Evolutionary conservation across 805 yeast genomes (phyloP), one percentile per base, ranked within the genome.

Genomic region (Tanozyma kutaoensis): DNA sequence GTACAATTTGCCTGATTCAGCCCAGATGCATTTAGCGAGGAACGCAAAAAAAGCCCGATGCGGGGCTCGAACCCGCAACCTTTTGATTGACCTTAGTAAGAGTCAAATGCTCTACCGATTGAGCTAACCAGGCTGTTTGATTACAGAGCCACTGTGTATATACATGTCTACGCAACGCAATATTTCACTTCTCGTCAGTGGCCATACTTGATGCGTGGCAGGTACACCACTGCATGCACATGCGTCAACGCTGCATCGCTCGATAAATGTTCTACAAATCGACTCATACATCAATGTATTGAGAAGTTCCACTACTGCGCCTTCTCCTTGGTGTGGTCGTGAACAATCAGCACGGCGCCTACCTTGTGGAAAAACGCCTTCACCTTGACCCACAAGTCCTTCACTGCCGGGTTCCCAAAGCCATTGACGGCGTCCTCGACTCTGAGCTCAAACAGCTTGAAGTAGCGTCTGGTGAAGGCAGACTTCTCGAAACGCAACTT

Each of bases 401-500:
- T 58, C 18, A 45, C 48, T 2, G 45, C 44, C 10, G 64, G 62
- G 22, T 42, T 40, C 5, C 42, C 29, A n/a, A 32, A 23, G 15
- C 39, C 32, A 42, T 43, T 47, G 28, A 55, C 50, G 12, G 39
- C 25, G n/a, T 42, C 42, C 30, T 58, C 64, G 28, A 53, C 36
- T 28, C 40, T 42, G 25, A 78, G 74, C 50, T 80, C 93, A 58
- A 76, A 58, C 28, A 64, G 58, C 55, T 77, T 72, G 46, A 82
- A 59, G 18, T 72, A 73, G 35, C 67, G 58, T 52, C 81, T 75
- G 30, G 84, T 76, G 56, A 72, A 74, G 17, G 70, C 58, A 3
- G 91, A 77, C 38, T 72, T 73, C 46, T 82, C 93, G 46, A 62
- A 80, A 51, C 94, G 71, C 31, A 77, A 50, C 51, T 80, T 80